These are phyloP conservation scores for Centella asiatica DNA, from an alignment of 129 eudicot genomes.

Conservation along the genomic window DNA sequence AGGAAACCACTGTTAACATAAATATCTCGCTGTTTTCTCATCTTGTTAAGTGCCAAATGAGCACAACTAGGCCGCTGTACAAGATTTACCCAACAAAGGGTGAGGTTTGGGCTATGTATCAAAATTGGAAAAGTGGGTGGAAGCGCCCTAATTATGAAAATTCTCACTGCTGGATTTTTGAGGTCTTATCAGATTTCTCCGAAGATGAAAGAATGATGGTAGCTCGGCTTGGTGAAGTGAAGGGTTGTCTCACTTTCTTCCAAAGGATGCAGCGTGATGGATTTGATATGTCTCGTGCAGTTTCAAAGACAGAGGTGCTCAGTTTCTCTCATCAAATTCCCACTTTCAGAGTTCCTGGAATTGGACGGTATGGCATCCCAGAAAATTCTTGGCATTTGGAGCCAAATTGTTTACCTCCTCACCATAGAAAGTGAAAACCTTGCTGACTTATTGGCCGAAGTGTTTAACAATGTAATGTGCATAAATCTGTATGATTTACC, in stretches of 20 bases:
- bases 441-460: not conserved
- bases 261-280: conserved; percentile 40
- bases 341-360: conserved; percentile 55
- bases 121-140: conserved; percentile 42
- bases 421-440: conserved; percentile 20
- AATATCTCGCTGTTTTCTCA: conserved; percentile 44
- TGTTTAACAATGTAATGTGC: not conserved
- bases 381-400: conserved; percentile 69
- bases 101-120: conserved; percentile 62
- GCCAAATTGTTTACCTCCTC: conserved; percentile 53
- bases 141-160: conserved; percentile 21
- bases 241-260: conserved; percentile 56
- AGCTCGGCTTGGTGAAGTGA: conserved; percentile 43
- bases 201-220: conserved; percentile 36
- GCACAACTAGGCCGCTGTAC: conserved; percentile 26
- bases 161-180: conserved; percentile 37
- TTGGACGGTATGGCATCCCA: conserved; percentile 49
- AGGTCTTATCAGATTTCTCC: conserved; percentile 45
- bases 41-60: conserved; percentile 33
- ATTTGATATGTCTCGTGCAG: conserved; percentile 41
- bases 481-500: not conserved
- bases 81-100: conserved; percentile 49
- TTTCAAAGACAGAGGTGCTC: conserved; percentile 45
- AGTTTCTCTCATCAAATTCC: conserved; percentile 56
- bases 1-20: conserved; percentile 20